Conservation (phyloP, 805 yeast genomes). For the Saturnispora halmiae region DNA sequence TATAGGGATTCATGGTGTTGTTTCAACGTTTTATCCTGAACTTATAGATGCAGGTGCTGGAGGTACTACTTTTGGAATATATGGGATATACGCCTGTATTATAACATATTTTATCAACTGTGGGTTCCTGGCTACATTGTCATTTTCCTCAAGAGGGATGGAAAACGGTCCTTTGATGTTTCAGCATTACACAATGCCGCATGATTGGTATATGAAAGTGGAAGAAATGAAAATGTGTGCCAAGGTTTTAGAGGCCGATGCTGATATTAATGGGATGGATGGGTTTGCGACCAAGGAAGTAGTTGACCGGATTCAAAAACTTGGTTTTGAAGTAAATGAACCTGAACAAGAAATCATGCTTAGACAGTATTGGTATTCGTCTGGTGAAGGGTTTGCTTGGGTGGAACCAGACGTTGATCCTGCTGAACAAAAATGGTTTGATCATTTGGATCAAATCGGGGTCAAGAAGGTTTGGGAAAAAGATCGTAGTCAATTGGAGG, state of each 20-base stretch:
- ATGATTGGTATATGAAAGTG: slow-evolving; percentile 54
- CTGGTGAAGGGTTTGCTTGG: slow-evolving; percentile 85
- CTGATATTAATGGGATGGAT: slow-evolving; percentile 37
- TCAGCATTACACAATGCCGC: slow-evolving; percentile 55
- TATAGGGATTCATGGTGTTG: slow-evolving; percentile 39
- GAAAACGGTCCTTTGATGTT: slow-evolving; percentile 49
- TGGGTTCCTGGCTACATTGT: slow-evolving; percentile 34
- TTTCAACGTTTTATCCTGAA: slow-evolving; percentile 30
- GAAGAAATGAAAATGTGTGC: slow-evolving; percentile 63
- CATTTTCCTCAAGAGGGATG: slow-evolving; percentile 40
- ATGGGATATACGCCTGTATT: slow-evolving; percentile 38
- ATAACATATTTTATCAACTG: slow-evolving; percentile 41
- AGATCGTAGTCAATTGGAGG: slow-evolving; percentile 18
- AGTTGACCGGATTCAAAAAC: slow-evolving; percentile 27
- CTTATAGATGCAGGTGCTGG: slow-evolving; percentile 28
- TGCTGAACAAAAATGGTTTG: slow-evolving; percentile 44
- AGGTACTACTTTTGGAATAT: slow-evolving; percentile 26
- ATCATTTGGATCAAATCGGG: slow-evolving; percentile 25
- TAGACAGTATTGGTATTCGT: slow-evolving; percentile 80
- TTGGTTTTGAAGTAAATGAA: slow-evolving; percentile 35
- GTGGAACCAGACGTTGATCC: slow-evolving; percentile 88
- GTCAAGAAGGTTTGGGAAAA: slow-evolving; percentile 27
- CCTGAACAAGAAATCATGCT: slow-evolving; percentile 58
- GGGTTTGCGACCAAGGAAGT: slow-evolving; percentile 31
- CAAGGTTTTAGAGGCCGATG: slow-evolving; percentile 57